phyloP scores from a whole-genome alignment of 345 rosid species.

The Brassica incana region DNA sequence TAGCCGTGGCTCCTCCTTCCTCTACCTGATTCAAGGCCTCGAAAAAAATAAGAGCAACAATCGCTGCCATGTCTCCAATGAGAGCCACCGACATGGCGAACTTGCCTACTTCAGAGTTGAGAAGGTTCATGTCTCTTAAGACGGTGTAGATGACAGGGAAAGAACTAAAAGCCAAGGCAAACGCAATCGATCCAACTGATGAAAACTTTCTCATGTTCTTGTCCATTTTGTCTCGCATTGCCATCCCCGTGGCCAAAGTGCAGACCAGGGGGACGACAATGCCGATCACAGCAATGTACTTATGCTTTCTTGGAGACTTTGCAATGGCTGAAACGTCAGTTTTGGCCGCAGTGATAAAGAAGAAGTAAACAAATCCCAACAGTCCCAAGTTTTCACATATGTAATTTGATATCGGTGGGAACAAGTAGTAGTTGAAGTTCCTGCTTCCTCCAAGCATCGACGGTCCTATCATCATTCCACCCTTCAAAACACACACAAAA shows the following conservation, averaged over 20 bases:
- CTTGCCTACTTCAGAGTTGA: conserved; percentile 65
- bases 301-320: conserved; percentile 48
- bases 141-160: conserved; percentile 53
- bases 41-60: conserved; percentile 33
- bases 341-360: conserved; percentile 58
- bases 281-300: conserved; percentile 42
- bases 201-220: conserved; percentile 17
- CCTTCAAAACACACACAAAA: conserved; percentile 44
- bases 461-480: conserved; percentile 78
- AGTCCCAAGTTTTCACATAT: conserved; percentile 54
- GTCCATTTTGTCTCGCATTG: conserved; percentile 41
- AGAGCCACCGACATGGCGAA: conserved; percentile 52
- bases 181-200: conserved; percentile 41
- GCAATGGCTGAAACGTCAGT: conserved; percentile 45
- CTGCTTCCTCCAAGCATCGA: conserved; percentile 57
- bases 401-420: conserved; percentile 48
- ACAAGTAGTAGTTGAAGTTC: conserved; percentile 33
- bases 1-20: background rate
- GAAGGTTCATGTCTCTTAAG: conserved; percentile 58
- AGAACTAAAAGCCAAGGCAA: conserved; percentile 42
- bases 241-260: background rate
- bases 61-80: conserved; percentile 43
- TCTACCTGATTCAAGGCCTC: conserved; percentile 52
- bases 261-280: conserved; percentile 37
- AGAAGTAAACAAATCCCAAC: conserved; percentile 55